Base-by-base conservation (phyloP, 169 alveolate species). In the Plasmodium vivax region DNA sequence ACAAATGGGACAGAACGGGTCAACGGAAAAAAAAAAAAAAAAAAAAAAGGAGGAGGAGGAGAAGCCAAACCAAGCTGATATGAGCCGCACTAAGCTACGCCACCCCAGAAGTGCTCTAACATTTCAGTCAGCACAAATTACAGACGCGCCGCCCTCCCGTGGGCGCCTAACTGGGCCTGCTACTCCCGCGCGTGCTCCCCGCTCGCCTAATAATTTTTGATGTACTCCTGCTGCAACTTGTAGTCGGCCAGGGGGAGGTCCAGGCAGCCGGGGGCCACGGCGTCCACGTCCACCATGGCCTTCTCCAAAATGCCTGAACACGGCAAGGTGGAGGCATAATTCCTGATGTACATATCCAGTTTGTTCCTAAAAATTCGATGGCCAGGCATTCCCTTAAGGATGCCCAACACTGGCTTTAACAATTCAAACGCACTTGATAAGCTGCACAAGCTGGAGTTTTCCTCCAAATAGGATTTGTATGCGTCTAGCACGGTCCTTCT, bases 381-480 rank as follows among this genome's bases (percentile, higher is more conserved):
- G 19, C 98, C 98, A 47, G 94, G 94, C 93, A 95, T 96, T 3
- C 98, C 98, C 85, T 96, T 95, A 84, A 97, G 95, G 45, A 96
- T 91, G 7, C 98, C 98, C 51, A 97, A 92, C 5, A 97, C 92
- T 19, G 98, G 98, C 83, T 97, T 97, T 30, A 97, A 96, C 12
- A 87, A 54, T 96, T 96, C 97, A 79, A 92, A 83, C 47, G 95
- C 84, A 41, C 94, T 90, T 43, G 97, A 94, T 41, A 95, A 79
- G 84, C 58, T 95, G 72, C 84, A 90, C 51, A 77, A 51, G 27
- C 19, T 27, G 72, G 88, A 62, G 23, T 92, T 85, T 32, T 81
- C 71, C 43, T 92, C 92, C 84, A 88, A 73, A 51, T 81, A 92
- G 8, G 74, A 58, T 82, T 71, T 51, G 68, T 95, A 96, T 93